These are phyloP conservation scores for Simplicillium sp. DNA, from an alignment of 2,329 filamentous ascomycete genomes.

Conservation along the genomic window DNA sequence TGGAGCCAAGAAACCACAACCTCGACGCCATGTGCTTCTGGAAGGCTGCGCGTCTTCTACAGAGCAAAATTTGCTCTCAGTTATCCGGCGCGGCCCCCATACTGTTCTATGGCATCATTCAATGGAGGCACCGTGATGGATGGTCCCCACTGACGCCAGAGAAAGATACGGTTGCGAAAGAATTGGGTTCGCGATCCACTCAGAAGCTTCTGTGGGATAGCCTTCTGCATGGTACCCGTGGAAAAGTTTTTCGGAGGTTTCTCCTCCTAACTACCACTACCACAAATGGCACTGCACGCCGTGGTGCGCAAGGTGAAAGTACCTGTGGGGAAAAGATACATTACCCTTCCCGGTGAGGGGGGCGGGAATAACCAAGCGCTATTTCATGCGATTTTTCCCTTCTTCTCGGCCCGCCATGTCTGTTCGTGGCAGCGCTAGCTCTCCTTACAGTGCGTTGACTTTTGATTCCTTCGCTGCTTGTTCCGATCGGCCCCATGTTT, in stretches of 20 bases:
- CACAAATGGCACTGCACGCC: no score
- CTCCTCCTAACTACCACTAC: no score
- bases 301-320: slow-evolving; percentile 6
- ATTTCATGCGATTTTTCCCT: no score
- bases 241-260: no score
- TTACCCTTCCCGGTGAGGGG: slow-evolving; percentile 3
- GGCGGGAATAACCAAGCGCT: neutral
- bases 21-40: slow-evolving; percentile 18
- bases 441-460: neutral
- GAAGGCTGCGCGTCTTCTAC: slow-evolving; percentile 16
- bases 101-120: no score
- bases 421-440: no score
- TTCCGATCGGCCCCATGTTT: slow-evolving; percentile 13
- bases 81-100: neutral
- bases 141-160: slow-evolving; percentile 1
- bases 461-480: neutral
- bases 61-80: no score
- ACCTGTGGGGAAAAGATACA: slow-evolving; percentile 21
- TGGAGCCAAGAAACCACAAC: slow-evolving; percentile 4
- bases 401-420: no score
- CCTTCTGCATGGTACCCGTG: no score
- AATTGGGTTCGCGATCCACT: no score
- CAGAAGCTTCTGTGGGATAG: no score
- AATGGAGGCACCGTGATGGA: neutral
- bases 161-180: slow-evolving; percentile 3